Conservation (phyloP, 1,284 basidiomycete genomes). For the Leccinum solheimii region DNA sequence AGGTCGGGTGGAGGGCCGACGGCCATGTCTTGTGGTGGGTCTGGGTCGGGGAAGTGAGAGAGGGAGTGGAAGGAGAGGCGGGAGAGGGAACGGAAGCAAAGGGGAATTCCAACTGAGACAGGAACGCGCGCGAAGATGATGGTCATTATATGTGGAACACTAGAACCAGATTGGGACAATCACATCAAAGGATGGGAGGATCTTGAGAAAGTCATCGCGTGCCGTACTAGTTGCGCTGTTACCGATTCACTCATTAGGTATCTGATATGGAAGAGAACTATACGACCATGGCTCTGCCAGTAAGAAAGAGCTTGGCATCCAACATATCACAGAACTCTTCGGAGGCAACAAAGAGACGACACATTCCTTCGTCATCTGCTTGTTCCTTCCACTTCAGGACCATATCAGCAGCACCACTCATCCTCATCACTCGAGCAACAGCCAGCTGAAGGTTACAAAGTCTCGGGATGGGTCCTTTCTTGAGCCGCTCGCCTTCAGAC, state of each 20-base stretch:
- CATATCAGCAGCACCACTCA: background rate
- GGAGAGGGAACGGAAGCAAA: background rate
- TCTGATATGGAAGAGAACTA: too few species aligned
- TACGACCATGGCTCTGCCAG: too few species aligned
- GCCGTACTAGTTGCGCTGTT: too few species aligned
- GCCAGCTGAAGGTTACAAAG: background rate
- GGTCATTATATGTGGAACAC: background rate
- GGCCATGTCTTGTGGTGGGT: constrained; percentile 8
- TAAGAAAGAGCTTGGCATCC: too few species aligned
- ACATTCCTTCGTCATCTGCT: too few species aligned
- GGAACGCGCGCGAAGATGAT: background rate
- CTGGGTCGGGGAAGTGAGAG: background rate
- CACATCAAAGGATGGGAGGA: too few species aligned
- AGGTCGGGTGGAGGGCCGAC: constrained; percentile 6
- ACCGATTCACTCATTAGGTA: too few species aligned
- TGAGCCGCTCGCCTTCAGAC: background rate
- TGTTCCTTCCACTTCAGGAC: too few species aligned
- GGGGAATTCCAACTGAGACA: background rate
- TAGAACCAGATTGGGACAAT: background rate
- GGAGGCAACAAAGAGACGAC: too few species aligned
- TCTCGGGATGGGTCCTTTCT: background rate
- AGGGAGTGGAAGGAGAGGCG: background rate
- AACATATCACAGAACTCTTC: too few species aligned
- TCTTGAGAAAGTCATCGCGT: too few species aligned
- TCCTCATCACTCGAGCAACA: background rate